Percentiles rank a stretch among this genome's conserved stretches.
Evolutionary conservation across 257 asterid species (phyloP).

Genomic region (Nicotiana paniculata): DNA sequence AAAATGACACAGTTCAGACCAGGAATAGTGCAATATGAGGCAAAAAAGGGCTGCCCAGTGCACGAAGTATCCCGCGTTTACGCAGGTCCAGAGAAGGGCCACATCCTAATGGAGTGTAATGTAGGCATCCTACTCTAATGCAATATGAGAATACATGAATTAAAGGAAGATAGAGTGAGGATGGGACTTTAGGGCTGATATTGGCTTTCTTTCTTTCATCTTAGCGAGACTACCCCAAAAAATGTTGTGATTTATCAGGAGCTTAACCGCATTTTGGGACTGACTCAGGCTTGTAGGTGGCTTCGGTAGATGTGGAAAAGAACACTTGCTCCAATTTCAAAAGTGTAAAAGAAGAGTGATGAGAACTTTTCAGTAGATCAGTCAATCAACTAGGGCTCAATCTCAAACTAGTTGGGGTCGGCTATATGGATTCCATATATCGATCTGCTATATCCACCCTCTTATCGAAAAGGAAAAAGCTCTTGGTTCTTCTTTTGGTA

Average conservation of each 20-base stretch:
- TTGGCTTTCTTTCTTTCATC: neutral
- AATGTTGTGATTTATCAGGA: neutral
- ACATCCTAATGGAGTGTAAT: too few species aligned
- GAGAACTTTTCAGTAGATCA: neutral
- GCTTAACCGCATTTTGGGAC: neutral
- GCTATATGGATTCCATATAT: neutral
- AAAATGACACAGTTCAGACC: neutral
- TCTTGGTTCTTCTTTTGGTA: neutral
- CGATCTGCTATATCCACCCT: neutral
- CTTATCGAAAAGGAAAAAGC: neutral
- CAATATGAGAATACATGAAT: neutral
- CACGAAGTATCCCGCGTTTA: too few species aligned
- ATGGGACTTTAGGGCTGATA: neutral
- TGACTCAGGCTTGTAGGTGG: neutral
- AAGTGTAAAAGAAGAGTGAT: neutral
- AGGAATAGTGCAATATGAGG: neutral
- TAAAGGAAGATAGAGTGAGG: neutral
- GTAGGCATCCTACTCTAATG: neutral
- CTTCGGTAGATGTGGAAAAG: neutral
- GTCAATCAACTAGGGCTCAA: neutral
- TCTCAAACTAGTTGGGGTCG: neutral
- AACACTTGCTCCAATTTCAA: neutral
- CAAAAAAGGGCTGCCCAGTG: too few species aligned
- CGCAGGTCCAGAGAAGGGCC: too few species aligned
- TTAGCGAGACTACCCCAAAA: neutral